Conservation (phyloP, 2,329 filamentous ascomycete genomes). For the Ceratocystis ficicola region DNA sequence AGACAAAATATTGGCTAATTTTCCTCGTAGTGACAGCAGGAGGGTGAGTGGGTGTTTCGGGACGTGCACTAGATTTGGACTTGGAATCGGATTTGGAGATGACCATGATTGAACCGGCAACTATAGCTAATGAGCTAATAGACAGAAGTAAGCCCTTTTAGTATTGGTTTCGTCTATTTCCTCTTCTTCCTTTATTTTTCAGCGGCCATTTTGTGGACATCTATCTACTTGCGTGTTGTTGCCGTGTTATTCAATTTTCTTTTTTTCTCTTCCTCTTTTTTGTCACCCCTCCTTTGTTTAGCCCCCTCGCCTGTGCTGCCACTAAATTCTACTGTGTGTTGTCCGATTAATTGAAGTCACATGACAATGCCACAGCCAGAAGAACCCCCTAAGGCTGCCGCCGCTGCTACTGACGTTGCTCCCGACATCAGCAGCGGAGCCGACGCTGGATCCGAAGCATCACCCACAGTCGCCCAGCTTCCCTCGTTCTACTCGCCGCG, state of each 20-base stretch:
- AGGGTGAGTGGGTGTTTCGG: not conserved
- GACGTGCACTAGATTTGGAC: conserved; percentile 5
- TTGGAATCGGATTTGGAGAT: conserved; percentile 1
- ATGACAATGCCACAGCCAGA: not conserved
- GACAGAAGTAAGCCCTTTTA: not conserved
- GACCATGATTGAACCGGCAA: not conserved
- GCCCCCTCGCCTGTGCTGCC: not conserved
- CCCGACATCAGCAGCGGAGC: not conserved
- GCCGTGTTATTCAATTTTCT: not conserved
- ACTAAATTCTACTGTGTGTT: not conserved
- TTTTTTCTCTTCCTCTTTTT: not conserved
- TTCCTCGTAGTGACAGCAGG: not conserved
- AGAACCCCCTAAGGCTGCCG: not conserved
- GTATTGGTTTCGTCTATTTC: conserved; percentile 2
- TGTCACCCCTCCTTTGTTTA: not conserved
- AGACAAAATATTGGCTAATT: too few species aligned
- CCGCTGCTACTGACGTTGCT: not conserved
- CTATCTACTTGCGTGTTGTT: not conserved
- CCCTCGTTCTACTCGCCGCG: conserved; percentile 24
- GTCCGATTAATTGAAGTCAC: not conserved
- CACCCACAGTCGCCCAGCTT: conserved; percentile 8
- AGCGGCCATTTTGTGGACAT: not conserved
- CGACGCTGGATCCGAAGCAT: not conserved
- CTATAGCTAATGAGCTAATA: conserved; percentile 3
- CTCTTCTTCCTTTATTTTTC: not conserved